Evolutionary conservation across 441 rosid species (phyloP), one percentile per base, ranked within the genome.

Genomic region (Raphanus hybrid): DNA sequence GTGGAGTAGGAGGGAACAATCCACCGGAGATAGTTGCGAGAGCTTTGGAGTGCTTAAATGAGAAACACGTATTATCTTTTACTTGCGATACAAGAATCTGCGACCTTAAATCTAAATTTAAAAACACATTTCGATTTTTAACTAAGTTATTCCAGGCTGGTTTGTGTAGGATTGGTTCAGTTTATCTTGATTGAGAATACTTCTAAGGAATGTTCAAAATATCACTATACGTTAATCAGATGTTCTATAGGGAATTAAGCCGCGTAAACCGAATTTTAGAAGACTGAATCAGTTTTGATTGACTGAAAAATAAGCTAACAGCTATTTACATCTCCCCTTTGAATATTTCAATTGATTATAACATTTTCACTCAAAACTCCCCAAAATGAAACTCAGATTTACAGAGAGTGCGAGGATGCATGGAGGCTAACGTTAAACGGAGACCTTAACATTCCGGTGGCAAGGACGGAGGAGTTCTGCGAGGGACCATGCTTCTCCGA

Each of bases 31-130:
- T 91, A 71, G 84, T 87, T 35, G 84, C 85, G 1, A 88, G 86
- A 79, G 98, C 98, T 16, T 74, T 92, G 90, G 77, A 82, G 34
- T 92, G 98, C 81, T 89, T 94, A 50, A 85, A 86, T 75, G 82
- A 92, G 16, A 90, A 82, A 85, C 54, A 77, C 77, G 99, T 92
- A 77, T 4, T n/a, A 12, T 45, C 3, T 3, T 1, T 66, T 61
- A 23, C 79, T 74, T 68, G 66, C 3, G 39, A n/a, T 9, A 54
- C 45, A 79, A 79, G 54, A 68, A 67, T 16, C 29, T 1, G 8
- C 18, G 8, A 66, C 29, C 58, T 16, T 54, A 16, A 54, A 54
- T 9, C 4, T 54, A 54, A 15, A 16, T 15, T 54, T 54, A 15
- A 54, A 54, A 54, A n/a, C 50, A 64, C 18, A 64, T 64, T 35